phyloP scores from a whole-genome alignment of 306 rosid species.

The Hippophae gyantsensis region DNA sequence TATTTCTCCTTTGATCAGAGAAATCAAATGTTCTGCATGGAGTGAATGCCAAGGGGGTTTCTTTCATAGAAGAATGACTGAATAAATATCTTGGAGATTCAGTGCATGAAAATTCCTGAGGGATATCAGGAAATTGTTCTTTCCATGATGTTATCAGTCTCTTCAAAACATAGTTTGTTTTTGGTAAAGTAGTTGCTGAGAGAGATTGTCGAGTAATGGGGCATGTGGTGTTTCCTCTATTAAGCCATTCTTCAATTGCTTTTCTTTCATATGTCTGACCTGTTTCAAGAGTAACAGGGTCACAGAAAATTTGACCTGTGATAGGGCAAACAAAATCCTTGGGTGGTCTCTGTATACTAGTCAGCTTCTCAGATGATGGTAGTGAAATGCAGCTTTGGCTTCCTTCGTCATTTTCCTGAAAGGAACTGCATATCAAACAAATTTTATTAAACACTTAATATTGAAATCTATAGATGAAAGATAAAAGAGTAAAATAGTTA shows the following conservation, averaged over 20 bases:
- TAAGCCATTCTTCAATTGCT: slow-evolving; percentile 92
- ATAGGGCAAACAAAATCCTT: slow-evolving; percentile 90
- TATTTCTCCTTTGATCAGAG: slow-evolving; percentile 28
- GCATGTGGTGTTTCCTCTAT: slow-evolving; percentile 80
- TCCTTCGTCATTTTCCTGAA: slow-evolving; percentile 50
- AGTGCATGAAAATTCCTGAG: slow-evolving; percentile 48
- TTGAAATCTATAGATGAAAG: background rate
- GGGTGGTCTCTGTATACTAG: slow-evolving; percentile 49
- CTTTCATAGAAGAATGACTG: slow-evolving; percentile 35
- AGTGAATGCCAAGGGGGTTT: slow-evolving; percentile 27
- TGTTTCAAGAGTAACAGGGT: slow-evolving; percentile 94
- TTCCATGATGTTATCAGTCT: slow-evolving; percentile 86
- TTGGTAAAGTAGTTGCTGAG: slow-evolving; percentile 53
- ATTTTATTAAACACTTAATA: slow-evolving; percentile 5
- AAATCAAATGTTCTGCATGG: slow-evolving; percentile 27
- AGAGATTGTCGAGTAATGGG: slow-evolving; percentile 79
- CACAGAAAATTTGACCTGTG: slow-evolving; percentile 73
- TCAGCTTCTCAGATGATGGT: slow-evolving; percentile 40
- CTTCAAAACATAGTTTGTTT: slow-evolving; percentile 86
- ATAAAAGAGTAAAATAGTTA: background rate
- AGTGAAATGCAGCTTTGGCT: slow-evolving; percentile 37
- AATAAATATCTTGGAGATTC: slow-evolving; percentile 46
- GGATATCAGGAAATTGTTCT: slow-evolving; percentile 68
- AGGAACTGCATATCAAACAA: slow-evolving; percentile 44
- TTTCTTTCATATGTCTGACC: slow-evolving; percentile 91